Evolutionary conservation across 257 asterid genomes (phyloP).

Genomic region (Scutellaria baicalensis): DNA sequence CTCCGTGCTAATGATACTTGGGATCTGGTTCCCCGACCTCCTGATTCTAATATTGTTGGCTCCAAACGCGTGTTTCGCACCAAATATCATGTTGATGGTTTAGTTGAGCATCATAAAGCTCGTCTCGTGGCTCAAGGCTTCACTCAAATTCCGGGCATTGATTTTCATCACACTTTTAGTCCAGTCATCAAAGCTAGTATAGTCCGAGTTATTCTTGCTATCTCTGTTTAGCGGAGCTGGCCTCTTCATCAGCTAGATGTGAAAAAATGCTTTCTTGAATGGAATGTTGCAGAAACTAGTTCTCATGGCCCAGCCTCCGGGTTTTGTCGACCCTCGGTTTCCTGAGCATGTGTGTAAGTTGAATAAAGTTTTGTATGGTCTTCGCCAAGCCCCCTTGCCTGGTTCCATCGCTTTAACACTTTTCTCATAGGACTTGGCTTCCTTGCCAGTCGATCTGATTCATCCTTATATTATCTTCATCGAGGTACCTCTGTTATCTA

Average conservation of each 20-base stretch:
- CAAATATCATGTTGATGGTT: no score
- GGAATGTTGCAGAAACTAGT: no score
- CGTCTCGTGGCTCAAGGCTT: no score
- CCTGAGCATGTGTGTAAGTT: no score
- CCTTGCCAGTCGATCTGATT: not conserved
- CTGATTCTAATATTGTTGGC: not conserved
- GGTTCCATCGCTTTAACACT: not conserved
- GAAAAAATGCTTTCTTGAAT: no score
- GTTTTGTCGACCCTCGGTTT: not conserved
- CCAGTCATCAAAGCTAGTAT: not conserved
- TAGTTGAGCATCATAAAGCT: no score
- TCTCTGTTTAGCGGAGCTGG: not conserved
- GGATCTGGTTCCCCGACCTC: not conserved
- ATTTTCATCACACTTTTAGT: not conserved
- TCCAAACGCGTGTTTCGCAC: no score
- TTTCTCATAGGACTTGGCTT: not conserved
- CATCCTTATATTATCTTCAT: not conserved
- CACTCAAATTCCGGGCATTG: no score
- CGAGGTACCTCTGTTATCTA: not conserved
- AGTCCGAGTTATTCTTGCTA: not conserved
- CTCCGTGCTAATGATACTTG: not conserved
- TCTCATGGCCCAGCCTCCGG: not conserved
- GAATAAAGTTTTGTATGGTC: not conserved
- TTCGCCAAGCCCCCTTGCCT: not conserved
- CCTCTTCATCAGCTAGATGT: not conserved